Percentiles rank a stretch among this genome's conserved stretches.
Evolutionary conservation across 805 yeast genomes (phyloP).

Genomic region (Saturnispora bothae): DNA sequence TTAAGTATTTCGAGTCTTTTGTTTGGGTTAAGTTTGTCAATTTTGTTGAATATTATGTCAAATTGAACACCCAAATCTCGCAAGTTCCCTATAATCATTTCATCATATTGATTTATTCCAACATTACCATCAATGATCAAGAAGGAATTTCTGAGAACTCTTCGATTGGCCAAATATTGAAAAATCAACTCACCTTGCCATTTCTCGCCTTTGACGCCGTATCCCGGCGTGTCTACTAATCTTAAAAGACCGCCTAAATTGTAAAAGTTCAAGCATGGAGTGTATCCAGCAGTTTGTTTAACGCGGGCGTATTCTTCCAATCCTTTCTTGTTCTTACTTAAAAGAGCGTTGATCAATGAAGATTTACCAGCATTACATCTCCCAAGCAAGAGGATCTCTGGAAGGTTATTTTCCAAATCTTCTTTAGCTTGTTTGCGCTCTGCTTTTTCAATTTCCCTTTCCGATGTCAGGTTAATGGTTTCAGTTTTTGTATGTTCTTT

Average conservation of each 20-base stretch:
- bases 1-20: conserved; percentile 28
- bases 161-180: conserved; percentile 48
- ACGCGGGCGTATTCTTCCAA: conserved; percentile 33
- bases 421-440: conserved; percentile 15
- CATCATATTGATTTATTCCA: conserved; percentile 53
- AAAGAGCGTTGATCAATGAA: conserved; percentile 53
- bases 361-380: conserved; percentile 83
- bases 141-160: conserved; percentile 46
- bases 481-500: background rate
- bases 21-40: conserved; percentile 41
- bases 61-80: conserved; percentile 50
- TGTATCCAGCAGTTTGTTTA: conserved; percentile 30
- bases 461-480: conserved; percentile 22
- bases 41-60: conserved; percentile 68
- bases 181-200: conserved; percentile 63
- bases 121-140: conserved; percentile 49
- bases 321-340: conserved; percentile 29
- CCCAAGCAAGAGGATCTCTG: conserved; percentile 72
- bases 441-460: conserved; percentile 18
- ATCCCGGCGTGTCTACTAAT: conserved; percentile 83
- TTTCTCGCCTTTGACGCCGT: conserved; percentile 58
- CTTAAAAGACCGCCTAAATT: conserved; percentile 54
- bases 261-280: conserved; percentile 60
- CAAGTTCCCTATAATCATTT: conserved; percentile 39
- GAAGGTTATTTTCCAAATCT: conserved; percentile 34